Conservation (phyloP, 306 rosid species). For the Vigna nakashimae region DNA sequence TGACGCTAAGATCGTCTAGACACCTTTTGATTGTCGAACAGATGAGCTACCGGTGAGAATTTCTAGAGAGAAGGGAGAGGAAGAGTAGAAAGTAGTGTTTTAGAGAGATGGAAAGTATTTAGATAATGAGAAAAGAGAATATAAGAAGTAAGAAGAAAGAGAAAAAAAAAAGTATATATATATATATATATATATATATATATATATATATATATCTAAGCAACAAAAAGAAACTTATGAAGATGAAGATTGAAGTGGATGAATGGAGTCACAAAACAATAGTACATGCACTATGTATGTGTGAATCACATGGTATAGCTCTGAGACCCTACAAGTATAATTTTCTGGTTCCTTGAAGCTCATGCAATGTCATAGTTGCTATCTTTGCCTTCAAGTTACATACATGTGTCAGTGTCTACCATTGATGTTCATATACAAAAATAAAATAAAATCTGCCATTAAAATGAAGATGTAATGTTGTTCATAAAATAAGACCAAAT, state of each 20-base stretch:
- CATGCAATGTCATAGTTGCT: conserved; percentile 31
- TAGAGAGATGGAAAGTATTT: too few relatives aligned
- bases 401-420: background rate
- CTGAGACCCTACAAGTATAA: conserved; percentile 18
- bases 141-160: too few relatives aligned
- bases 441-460: background rate
- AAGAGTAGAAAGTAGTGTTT: too few relatives aligned
- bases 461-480: background rate
- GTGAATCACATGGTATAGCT: background rate
- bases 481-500: too few relatives aligned
- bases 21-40: too few relatives aligned
- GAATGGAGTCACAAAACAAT: background rate
- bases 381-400: conserved; percentile 52
- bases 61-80: too few relatives aligned
- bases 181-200: too few relatives aligned
- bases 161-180: background rate
- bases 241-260: background rate
- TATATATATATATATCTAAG: background rate
- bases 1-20: too few relatives aligned
- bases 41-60: too few relatives aligned
- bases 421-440: background rate
- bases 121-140: too few relatives aligned
- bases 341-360: conserved; percentile 43
- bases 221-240: background rate
- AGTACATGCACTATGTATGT: background rate